These are phyloP conservation scores for Aspergillus egyptiacus DNA, from an alignment of 495 filamentous ascomycete species.

Conservation along the genomic window DNA sequence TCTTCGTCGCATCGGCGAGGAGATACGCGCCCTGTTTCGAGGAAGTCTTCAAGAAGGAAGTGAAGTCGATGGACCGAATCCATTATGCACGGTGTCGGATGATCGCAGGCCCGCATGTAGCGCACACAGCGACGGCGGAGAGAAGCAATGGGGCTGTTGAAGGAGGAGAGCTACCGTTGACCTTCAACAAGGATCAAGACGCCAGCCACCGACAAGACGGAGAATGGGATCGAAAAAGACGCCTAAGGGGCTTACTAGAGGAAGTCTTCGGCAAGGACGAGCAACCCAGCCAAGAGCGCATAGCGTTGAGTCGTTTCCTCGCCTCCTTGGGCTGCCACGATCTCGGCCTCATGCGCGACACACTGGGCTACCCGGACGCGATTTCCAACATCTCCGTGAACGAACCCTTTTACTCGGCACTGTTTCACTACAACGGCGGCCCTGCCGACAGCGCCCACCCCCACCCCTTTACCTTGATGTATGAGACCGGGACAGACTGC, in stretches of 20 bases:
- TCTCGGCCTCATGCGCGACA: conserved; percentile 50
- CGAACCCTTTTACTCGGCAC: conserved; percentile 42
- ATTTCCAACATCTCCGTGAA: conserved; percentile 43
- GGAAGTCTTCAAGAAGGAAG: conserved; percentile 42
- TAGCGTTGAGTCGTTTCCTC: conserved; percentile 39
- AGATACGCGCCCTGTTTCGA: conserved; percentile 49
- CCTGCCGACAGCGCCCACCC: conserved; percentile 15
- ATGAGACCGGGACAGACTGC: conserved; percentile 49
- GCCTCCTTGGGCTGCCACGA: conserved; percentile 50
- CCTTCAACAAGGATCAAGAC: no score
- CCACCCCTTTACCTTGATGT: conserved; percentile 46
- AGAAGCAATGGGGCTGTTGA: not conserved
- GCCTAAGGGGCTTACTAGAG: conserved; percentile 19
- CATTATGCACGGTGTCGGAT: conserved; percentile 49
- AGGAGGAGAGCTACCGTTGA: no score
- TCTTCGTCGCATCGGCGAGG: conserved; percentile 53
- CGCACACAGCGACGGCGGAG: conserved; percentile 18
- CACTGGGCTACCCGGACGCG: conserved; percentile 39
- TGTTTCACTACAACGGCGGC: conserved; percentile 38
- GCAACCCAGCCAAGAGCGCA: conserved; percentile 28
- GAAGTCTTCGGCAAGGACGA: conserved; percentile 29
- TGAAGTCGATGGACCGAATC: conserved; percentile 40
- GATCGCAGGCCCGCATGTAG: conserved; percentile 42
- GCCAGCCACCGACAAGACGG: not conserved
- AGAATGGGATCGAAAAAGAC: not conserved